A percentile compares a stretch with the other conserved stretches of the same genome.
phyloP scores from a whole-genome alignment of 345 rosid species.

The Pistacia vera region DNA sequence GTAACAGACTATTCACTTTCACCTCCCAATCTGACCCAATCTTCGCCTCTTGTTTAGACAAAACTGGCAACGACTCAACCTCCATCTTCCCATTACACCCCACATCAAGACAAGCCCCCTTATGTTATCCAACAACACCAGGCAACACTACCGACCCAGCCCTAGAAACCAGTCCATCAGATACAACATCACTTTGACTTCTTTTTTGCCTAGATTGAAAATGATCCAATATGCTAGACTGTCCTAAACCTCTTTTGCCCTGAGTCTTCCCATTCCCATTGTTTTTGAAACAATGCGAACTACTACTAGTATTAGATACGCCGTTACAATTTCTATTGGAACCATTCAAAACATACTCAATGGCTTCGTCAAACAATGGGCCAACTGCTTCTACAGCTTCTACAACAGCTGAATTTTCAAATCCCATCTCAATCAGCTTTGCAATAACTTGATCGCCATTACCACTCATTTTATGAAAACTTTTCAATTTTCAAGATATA shows the following conservation, averaged over 20 bases:
- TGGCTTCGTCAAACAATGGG: slow-evolving; percentile 51
- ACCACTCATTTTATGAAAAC: slow-evolving; percentile 36
- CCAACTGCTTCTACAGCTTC: slow-evolving; percentile 55
- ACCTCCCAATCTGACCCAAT: slow-evolving; percentile 59
- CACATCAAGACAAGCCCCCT: slow-evolving; percentile 8
- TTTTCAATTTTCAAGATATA: neutral
- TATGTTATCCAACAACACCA: slow-evolving; percentile 20
- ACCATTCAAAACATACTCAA: slow-evolving; percentile 56
- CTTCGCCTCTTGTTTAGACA: slow-evolving; percentile 34
- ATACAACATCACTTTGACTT: slow-evolving; percentile 18
- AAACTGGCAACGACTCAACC: slow-evolving; percentile 22
- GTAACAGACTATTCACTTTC: slow-evolving; percentile 47
- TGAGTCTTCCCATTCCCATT: slow-evolving; percentile 21
- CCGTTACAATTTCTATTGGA: slow-evolving; percentile 24
- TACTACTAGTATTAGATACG: slow-evolving; percentile 18
- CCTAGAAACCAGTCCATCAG: slow-evolving; percentile 23
- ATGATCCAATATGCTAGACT: slow-evolving; percentile 68
- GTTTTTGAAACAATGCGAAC: slow-evolving; percentile 28
- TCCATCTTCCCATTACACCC: slow-evolving; percentile 16
- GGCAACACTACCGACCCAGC: slow-evolving; percentile 29
- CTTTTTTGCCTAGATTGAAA: slow-evolving; percentile 41
- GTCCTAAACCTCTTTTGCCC: slow-evolving; percentile 42
- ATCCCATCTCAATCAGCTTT: slow-evolving; percentile 74
- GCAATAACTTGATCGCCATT: slow-evolving; percentile 32
- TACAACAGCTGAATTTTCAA: slow-evolving; percentile 46